Evolutionary conservation across 371 early-diverging fungal genomes (phyloP), one percentile per base, ranked within the genome.

Genomic region (Apophysomyces variabilis): DNA sequence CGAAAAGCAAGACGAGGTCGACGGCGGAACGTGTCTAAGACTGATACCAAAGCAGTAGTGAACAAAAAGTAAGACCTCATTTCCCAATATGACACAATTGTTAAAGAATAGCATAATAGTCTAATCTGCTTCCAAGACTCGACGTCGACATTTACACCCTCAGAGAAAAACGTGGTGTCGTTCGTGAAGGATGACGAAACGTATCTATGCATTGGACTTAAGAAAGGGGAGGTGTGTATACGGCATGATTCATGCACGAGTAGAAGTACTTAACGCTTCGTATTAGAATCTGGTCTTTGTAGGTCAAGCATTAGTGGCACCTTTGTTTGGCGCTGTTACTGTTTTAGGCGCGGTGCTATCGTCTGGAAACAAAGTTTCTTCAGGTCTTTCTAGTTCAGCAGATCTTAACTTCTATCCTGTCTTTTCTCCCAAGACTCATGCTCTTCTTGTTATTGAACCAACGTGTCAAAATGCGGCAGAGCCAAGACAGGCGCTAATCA

Each of bases 381-480:
- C 16, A 43, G 58, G 56, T 57, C 57, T 59, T 61, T 61, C 61
- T 36, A 32, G 45, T 36, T 38, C 46, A 39, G 45, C 18, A 59
- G 47, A 16, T 67, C 63, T 80, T 58, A 7, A 73, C 57, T 68
- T 84, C 67, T 73, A 81, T 50, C 80, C 87, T 7, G 77, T 85
- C 11, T 87, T 81, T 65, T 88, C 90, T 14, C 86, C 89, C 0
- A 79, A 73, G 38, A 80, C 90, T 5, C 85, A 87, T 54, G 83
- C 89, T 36, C 78, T 89, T 11, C 70, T 86, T 32, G 76, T 77
- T 12, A 72, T 89, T 41, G 68, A 77, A 66, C 77, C 89, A 9
- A 58, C 47, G 11, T 26, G 18, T 43, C 37, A 36, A 8, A 41
- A 38, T 36, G 9, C 54, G 16, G 61, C 35, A 26, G 44, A 54